Evolutionary conservation across 2,329 filamentous ascomycete species (phyloP).

Genomic region (Talaromyces sp.): DNA sequence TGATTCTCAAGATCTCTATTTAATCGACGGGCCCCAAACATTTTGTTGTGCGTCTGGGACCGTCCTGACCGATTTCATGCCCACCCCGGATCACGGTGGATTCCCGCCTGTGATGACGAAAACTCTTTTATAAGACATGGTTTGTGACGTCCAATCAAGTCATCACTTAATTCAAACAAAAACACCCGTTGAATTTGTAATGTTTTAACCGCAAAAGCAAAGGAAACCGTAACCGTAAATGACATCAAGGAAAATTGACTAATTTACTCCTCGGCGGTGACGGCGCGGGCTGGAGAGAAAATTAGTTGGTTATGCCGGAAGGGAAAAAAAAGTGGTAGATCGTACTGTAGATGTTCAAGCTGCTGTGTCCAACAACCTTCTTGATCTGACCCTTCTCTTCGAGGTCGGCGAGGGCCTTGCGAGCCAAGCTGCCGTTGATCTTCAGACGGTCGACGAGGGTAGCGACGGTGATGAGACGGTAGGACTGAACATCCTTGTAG

Average conservation of each 20-base stretch:
- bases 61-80: constrained; percentile 18
- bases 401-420: constrained; percentile 82
- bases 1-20: constrained; percentile 24
- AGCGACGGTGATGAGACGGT: constrained; percentile 98
- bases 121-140: constrained; percentile 25
- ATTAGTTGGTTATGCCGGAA: neutral
- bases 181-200: constrained; percentile 15
- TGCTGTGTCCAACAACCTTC: constrained; percentile 93
- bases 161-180: constrained; percentile 17
- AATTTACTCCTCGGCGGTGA: constrained; percentile 45
- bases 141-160: constrained; percentile 7
- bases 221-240: constrained; percentile 34
- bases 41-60: constrained; percentile 2
- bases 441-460: constrained; percentile 99
- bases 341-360: constrained; percentile 97
- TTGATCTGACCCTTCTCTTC: constrained; percentile 99
- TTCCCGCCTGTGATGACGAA: constrained; percentile 32
- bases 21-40: constrained; percentile 30
- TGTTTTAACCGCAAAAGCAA: constrained; percentile 16
- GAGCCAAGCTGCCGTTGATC: constrained; percentile 98
- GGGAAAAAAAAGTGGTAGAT: constrained; percentile 26
- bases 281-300: constrained; percentile 37
- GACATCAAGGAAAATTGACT: constrained; percentile 22
- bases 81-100: constrained; percentile 32
- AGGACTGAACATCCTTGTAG: constrained; percentile 99